These are phyloP conservation scores for Leptoxyphium fumago DNA, from an alignment of 2,329 filamentous ascomycete genomes.

Conservation along the genomic window DNA sequence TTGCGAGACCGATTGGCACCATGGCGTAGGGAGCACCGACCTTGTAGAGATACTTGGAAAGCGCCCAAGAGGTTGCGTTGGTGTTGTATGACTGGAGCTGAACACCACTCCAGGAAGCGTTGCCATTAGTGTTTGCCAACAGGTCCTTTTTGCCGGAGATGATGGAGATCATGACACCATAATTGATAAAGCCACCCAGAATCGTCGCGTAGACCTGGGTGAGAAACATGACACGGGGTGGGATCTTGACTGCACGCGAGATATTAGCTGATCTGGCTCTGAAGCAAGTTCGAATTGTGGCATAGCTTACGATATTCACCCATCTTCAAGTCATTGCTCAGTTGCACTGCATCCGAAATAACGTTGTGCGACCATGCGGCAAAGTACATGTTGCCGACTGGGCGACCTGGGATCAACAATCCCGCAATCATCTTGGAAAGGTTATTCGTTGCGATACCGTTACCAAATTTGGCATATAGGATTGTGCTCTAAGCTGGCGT, in stretches of 20 bases:
- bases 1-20: conserved; percentile 28
- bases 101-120: conserved; percentile 39
- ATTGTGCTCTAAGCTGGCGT: conserved; percentile 26
- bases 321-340: conserved; percentile 42
- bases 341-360: conserved; percentile 34
- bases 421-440: conserved; percentile 44
- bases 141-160: conserved; percentile 35
- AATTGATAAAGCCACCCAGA: conserved; percentile 40
- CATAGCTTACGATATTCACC: conserved; percentile 38
- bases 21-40: conserved; percentile 17
- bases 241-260: conserved; percentile 32
- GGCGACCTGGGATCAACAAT: conserved; percentile 35
- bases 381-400: conserved; percentile 44
- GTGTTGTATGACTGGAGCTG: conserved; percentile 30
- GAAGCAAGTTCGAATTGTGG: no score
- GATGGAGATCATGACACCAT: conserved; percentile 42
- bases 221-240: conserved; percentile 39
- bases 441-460: conserved; percentile 44
- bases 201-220: conserved; percentile 43
- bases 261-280: no score
- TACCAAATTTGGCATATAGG: conserved; percentile 26
- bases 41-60: conserved; percentile 41
- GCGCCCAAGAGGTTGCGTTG: conserved; percentile 27
- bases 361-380: conserved; percentile 45
- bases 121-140: conserved; percentile 32